Conservation (phyloP, 1,284 basidiomycete genomes). For the Trichosporon faecale region DNA sequence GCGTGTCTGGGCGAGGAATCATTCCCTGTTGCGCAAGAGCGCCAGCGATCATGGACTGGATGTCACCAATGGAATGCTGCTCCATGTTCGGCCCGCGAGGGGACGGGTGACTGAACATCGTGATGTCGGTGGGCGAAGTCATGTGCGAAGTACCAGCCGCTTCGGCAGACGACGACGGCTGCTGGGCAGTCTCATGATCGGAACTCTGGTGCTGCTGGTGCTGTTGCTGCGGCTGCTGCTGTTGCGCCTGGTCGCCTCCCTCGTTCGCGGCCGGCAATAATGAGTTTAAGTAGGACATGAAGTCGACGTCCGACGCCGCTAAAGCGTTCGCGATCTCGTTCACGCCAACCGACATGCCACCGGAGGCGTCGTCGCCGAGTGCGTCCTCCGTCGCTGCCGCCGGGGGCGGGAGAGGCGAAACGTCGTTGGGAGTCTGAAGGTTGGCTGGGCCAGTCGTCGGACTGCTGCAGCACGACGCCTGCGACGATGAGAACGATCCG, state of each 20-base stretch:
- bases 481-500: conserved; percentile 18
- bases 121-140: not conserved
- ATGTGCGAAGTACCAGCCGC: not conserved
- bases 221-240: not conserved
- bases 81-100: conserved; percentile 1
- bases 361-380: not conserved
- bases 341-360: conserved; percentile 22
- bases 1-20: not conserved
- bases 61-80: conserved; percentile 20
- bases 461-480: conserved; percentile 23
- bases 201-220: not conserved
- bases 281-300: conserved; percentile 32
- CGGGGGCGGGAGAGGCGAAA: not conserved
- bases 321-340: conserved; percentile 25
- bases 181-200: not conserved
- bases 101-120: not conserved
- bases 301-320: conserved; percentile 26
- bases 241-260: not conserved
- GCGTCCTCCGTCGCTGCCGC: not conserved
- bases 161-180: not conserved
- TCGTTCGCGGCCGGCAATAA: conserved; percentile 12
- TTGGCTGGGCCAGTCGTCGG: conserved; percentile 4
- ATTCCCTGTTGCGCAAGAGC: conserved; percentile 24
- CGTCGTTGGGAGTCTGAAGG: conserved; percentile 12
- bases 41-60: conserved; percentile 23